Conservation (phyloP, 495 filamentous ascomycete species). For the Penicillium arizonense region DNA sequence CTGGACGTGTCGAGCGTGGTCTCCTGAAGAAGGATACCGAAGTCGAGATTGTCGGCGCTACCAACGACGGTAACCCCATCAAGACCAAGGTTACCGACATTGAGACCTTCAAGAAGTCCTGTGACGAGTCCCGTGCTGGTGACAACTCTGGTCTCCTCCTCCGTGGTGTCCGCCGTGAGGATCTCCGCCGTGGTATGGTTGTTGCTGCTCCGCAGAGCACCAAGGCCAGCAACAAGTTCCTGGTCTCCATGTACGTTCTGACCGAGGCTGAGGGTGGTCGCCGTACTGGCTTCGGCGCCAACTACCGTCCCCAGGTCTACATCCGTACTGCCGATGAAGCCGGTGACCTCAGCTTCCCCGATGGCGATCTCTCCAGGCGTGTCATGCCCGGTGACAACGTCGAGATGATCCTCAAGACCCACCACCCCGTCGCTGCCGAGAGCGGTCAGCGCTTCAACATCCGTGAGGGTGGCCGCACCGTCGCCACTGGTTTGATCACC, state of each 20-base stretch:
- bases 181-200: slow-evolving; percentile 92
- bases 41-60: slow-evolving; percentile 88
- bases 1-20: slow-evolving; percentile 96
- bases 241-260: slow-evolving; percentile 93
- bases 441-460: slow-evolving; percentile 92
- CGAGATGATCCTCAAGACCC: slow-evolving; percentile 84
- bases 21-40: slow-evolving; percentile 86
- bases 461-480: slow-evolving; percentile 91
- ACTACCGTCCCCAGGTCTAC: slow-evolving; percentile 96
- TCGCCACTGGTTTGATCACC: slow-evolving; percentile 89
- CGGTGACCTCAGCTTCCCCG: slow-evolving; percentile 76
- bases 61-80: slow-evolving; percentile 55
- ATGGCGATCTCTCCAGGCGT: slow-evolving; percentile 70
- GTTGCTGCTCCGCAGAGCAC: slow-evolving; percentile 72
- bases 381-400: slow-evolving; percentile 98
- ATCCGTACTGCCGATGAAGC: slow-evolving; percentile 93
- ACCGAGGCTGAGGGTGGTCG: slow-evolving; percentile 97
- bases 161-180: slow-evolving; percentile 91
- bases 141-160: slow-evolving; percentile 98
- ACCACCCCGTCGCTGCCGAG: slow-evolving; percentile 82
- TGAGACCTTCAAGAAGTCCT: slow-evolving; percentile 99
- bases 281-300: slow-evolving; percentile 86
- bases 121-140: slow-evolving; percentile 87
- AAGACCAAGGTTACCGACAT: slow-evolving; percentile 99
- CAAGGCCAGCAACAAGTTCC: slow-evolving; percentile 83